Base-by-base conservation (phyloP, 306 rosid species). In the Lablab purpureus region DNA sequence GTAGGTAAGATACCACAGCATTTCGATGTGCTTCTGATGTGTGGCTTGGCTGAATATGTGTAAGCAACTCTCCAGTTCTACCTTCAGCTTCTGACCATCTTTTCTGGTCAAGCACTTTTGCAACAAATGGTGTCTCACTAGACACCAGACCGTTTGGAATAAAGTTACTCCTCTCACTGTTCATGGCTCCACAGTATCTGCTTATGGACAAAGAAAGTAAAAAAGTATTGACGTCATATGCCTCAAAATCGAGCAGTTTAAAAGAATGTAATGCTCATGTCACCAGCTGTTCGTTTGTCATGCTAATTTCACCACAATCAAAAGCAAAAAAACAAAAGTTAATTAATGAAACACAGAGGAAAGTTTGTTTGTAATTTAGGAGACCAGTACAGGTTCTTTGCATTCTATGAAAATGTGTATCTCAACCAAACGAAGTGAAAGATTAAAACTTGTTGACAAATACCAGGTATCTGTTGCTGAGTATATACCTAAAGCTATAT, bases 71-170 rank as follows among this genome's bases (percentile, higher is more conserved):
- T 10, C 67, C 67, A 32, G 91, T 81, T 89, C 91, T 86, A 62
- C 83, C 90, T 88, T 94, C 98, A 2, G 83, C 89, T 74, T 51
- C 71, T 54, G 21, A 62, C 96, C 97, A 94, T 84, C 90, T 83
- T 3, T 85, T 83, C 0, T 37, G 76, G 21, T 92, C 91, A 45
- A 94, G 85, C 49, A 82, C 85, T 68, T 83, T 88, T 73, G 68
- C 58, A 80, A 88, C 81, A 1, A 78, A 81, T 8, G 82, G 83
- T 60, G 80, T 84, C 83, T 85, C 86, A 66, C 73, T 37, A 43
- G 83, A 86, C 84, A 89, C 59, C 6, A 94, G 40, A 37, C 98
- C 98, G 46, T 85, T 92, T 45, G 90, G 97, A 81, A 80, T 68
- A 9, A 84, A 88, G 80, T 83, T 90, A 83, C 74, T 81, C 59